A percentile compares a stretch with the other conserved stretches of the same genome.
Conservation (phyloP, 139 green algal species). For the Chlamydomonas sp. region DNA sequence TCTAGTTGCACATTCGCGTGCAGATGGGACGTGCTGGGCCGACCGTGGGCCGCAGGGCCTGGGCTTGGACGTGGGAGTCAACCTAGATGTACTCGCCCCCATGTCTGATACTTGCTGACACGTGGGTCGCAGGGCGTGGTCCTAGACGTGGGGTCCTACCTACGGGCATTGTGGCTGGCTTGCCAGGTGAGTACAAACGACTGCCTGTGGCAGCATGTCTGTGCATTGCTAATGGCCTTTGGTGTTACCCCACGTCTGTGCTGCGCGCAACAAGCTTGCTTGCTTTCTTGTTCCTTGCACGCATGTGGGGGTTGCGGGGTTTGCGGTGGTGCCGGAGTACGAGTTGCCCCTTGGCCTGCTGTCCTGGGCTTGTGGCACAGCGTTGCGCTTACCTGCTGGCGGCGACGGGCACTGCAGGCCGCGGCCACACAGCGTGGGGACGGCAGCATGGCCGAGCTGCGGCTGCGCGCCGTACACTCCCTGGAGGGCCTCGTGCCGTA, state of each 20-base stretch:
- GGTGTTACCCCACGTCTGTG: no score
- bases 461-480: conserved; percentile 43
- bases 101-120: conserved; percentile 8
- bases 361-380: no score
- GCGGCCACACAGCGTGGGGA: background rate
- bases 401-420: background rate
- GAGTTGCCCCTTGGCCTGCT: no score
- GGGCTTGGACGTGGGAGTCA: conserved; percentile 62
- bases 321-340: no score
- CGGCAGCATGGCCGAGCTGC: conserved; percentile 41
- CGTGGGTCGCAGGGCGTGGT: conserved; percentile 39
- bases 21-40: no score
- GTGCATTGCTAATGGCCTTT: no score
- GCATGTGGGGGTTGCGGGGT: no score
- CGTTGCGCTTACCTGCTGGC: no score
- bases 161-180: conserved; percentile 71
- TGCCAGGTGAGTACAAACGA: conserved; percentile 42
- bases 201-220: background rate
- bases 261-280: no score
- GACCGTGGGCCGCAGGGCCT: conserved; percentile 16
- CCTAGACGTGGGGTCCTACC: conserved; percentile 66
- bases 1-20: no score
- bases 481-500: conserved; percentile 49
- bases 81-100: conserved; percentile 44
- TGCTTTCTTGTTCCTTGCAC: no score